phyloP scores from a whole-genome alignment of 2,329 filamentous ascomycete genomes.

The Colletotrichum sp. region DNA sequence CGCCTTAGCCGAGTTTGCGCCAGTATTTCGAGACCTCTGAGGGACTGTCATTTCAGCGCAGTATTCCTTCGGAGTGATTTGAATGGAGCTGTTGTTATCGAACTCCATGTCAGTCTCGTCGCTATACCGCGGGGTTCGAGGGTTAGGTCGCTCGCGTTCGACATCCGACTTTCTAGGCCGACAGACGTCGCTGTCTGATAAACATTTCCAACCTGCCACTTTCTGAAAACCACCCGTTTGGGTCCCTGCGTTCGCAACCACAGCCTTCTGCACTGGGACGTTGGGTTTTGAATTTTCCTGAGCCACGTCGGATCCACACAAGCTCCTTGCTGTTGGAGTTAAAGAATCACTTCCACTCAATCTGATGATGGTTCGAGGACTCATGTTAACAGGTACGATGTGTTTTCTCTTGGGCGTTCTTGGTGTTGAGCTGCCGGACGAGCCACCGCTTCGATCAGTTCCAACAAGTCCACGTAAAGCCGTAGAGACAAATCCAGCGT shows the following conservation, averaged over 20 bases:
- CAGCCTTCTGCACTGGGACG: neutral
- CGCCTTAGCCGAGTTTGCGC: neutral
- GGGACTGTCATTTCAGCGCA: neutral
- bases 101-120: neutral
- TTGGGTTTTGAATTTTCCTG: neutral
- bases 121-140: neutral
- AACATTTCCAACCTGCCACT: neutral
- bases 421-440: neutral
- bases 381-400: neutral
- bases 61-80: slow-evolving; percentile 12
- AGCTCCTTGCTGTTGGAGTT: neutral
- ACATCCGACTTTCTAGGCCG: neutral
- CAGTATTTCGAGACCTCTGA: neutral
- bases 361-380: neutral
- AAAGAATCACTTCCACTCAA: neutral
- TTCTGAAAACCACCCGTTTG: neutral
- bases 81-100: neutral
- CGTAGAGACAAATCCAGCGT: neutral
- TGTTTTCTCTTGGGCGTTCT: neutral
- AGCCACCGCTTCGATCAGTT: neutral
- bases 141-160: neutral
- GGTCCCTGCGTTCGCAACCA: neutral
- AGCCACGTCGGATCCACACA: neutral
- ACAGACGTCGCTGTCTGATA: neutral
- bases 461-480: slow-evolving; percentile 5